Conservation (phyloP, 345 rosid genomes). For the Corchorus capsularis region DNA sequence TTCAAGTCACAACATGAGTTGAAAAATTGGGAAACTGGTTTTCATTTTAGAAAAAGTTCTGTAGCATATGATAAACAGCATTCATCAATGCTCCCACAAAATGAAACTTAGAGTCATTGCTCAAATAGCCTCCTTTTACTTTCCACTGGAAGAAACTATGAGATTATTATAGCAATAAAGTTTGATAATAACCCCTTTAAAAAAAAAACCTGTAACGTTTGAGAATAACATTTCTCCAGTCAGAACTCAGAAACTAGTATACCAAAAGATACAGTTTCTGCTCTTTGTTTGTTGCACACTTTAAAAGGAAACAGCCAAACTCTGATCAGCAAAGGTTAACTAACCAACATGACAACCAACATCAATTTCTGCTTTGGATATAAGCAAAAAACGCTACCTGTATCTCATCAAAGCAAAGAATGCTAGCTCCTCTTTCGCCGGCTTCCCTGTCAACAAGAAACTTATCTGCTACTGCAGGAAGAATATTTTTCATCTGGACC, state of each 20-base stretch:
- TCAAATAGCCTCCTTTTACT: neutral
- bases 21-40: slow-evolving; percentile 15
- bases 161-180: neutral
- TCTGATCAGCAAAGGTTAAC: slow-evolving; percentile 3
- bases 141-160: neutral
- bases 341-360: neutral
- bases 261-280: neutral
- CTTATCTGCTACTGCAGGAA: slow-evolving; percentile 87
- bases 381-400: slow-evolving; percentile 51
- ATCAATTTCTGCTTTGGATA: neutral
- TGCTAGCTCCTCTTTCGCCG: slow-evolving; percentile 68
- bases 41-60: neutral
- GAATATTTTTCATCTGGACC: slow-evolving; percentile 77
- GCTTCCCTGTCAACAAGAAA: slow-evolving; percentile 64
- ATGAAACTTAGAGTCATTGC: neutral
- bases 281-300: neutral
- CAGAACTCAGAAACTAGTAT: neutral
- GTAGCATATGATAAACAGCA: neutral
- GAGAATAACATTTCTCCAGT: neutral
- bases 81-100: neutral
- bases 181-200: neutral
- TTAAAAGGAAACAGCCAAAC: slow-evolving; percentile 1
- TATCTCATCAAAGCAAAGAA: slow-evolving; percentile 95
- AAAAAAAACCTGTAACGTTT: no score
- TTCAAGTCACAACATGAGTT: slow-evolving; percentile 24